These are phyloP conservation scores for Bolboschoenoplectus hybrid DNA, from an alignment of 202 grass and related monocot species.

Conservation along the genomic window DNA sequence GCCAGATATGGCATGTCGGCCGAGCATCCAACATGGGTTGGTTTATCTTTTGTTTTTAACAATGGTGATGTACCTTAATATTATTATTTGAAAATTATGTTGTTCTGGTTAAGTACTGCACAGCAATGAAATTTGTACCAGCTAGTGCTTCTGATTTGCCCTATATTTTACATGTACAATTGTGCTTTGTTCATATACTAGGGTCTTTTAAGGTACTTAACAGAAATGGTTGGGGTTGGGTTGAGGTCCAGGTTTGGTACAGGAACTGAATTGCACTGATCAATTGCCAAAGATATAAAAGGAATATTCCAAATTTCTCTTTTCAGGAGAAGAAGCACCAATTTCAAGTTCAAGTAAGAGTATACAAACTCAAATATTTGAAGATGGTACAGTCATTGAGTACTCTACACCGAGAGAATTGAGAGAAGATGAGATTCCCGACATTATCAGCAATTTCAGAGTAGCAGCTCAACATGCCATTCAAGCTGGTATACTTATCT, in stretches of 20 bases:
- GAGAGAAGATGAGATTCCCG: conserved; percentile 58
- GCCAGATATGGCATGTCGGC: conserved; percentile 38
- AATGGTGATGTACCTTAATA: neutral
- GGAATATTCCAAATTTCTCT: neutral
- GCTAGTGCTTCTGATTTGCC: neutral
- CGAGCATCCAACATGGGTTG: conserved; percentile 64
- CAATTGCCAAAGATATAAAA: conserved; percentile 5
- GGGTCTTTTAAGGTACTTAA: neutral
- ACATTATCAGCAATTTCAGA: conserved; percentile 58
- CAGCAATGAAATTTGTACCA: neutral
- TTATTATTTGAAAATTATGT: neutral
- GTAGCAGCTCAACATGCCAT: conserved; percentile 56
- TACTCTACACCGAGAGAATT: conserved; percentile 52
- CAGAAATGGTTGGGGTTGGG: neutral
- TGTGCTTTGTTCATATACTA: neutral
- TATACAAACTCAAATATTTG: conserved; percentile 36
- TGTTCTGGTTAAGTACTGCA: neutral
- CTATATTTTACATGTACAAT: neutral
- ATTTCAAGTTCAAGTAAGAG: conserved; percentile 60
- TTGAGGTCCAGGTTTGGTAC: neutral
- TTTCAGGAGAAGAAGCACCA: conserved; percentile 42
- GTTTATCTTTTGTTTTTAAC: neutral
- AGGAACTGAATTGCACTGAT: neutral
- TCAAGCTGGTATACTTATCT: conserved; percentile 53
- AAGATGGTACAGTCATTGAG: conserved; percentile 36